Base-by-base conservation (phyloP, 1,284 basidiomycete species). In the Boletus smithii region DNA sequence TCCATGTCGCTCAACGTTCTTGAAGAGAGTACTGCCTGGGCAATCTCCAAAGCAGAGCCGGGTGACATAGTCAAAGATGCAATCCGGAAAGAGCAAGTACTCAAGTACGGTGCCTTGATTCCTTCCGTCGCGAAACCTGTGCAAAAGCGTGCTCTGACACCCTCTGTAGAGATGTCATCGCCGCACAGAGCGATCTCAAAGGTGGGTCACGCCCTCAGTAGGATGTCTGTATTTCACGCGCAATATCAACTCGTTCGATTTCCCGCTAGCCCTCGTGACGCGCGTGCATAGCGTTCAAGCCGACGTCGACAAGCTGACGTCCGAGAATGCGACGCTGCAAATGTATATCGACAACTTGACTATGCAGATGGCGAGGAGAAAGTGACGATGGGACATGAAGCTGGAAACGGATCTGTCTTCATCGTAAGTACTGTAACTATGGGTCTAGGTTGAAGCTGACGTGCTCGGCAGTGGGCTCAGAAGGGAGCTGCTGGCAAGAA, bases 341-440 rank as follows among this genome's bases (percentile, higher is more conserved):
- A 86, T 85, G 80, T 92, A 92, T 61, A 91, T 91, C 58, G 88
- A 92, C 63, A 92, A 92, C 58, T 63, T 92, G 53, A 91, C 89
- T 0, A 75, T 86, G 61, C 83, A 91, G 65, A 88, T 90, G 80
- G 85, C 86, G 23, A 87, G 82, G 62, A 72, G 83, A 53, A 75
- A 84, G 64, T 86, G 66, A 60, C 10, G 6, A 24, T 18, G 23
- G 8, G 7, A n/a, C 20, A 11, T 10, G 23, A 17, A n/a, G 4
- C 6, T 24, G 18, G 22, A 40, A 11, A 30, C 5, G 10, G 9
- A n/a, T 33, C 5, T 3, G n/a, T 43, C 24, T 24, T 7, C 22
- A 26, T 39, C n/a, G 44, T 30, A 37, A 35, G 57, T 60, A 2
- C 16, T 9, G 8, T 27, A 2, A 6, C 32, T 17, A 7, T 29